Evolutionary conservation across 495 filamentous ascomycete genomes (phyloP), one percentile per base, ranked within the genome.

Genomic region (Friedmanniomyces endolithicus): DNA sequence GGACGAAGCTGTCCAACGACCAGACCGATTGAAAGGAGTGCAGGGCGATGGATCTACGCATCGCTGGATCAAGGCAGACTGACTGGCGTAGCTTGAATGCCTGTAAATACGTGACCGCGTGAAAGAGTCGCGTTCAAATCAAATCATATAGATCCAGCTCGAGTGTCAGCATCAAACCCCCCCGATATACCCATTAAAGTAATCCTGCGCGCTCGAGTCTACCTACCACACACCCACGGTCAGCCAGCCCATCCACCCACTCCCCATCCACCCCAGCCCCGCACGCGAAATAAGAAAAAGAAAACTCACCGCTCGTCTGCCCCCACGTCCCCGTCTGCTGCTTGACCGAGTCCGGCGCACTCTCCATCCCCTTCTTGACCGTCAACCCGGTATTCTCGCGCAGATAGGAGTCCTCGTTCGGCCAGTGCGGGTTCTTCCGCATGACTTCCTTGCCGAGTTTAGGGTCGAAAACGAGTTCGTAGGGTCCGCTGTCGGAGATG

Each of bases 371-470:
- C 44, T 47, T 47, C 44, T 47, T 25, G 44, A 47, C 44, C 2
- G 44, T 47, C 23, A 47, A 47, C 11, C 44, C 44, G 17, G 24
- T 19, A 25, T 47, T 47, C 44, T 47, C 44, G 6, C 44, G 44
- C 44, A 9, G 6, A 3, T 22, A 47, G 24, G 7, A 9, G 44
- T 47, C 44, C 44, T 47, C 44, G 44, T 47, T 9, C 44, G 44
- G 44, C 44, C 44, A 47, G 44, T 47, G 44, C 19, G 44, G 44
- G 17, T 47, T 47, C 44, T 47, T 47, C 44, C 19, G 11, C 44
- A 47, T 3, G 3, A 47, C 23, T 25, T 47, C 44, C 24, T 47
- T 47, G 24, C 44, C 44, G 6, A 24, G 44, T 2, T 24, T 27
- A 3, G 44, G 44, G 23, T 47, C 44, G 23, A 47, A 47, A 19